These are phyloP conservation scores for Carpinus viminea DNA, from an alignment of 306 rosid species.

Conservation along the genomic window DNA sequence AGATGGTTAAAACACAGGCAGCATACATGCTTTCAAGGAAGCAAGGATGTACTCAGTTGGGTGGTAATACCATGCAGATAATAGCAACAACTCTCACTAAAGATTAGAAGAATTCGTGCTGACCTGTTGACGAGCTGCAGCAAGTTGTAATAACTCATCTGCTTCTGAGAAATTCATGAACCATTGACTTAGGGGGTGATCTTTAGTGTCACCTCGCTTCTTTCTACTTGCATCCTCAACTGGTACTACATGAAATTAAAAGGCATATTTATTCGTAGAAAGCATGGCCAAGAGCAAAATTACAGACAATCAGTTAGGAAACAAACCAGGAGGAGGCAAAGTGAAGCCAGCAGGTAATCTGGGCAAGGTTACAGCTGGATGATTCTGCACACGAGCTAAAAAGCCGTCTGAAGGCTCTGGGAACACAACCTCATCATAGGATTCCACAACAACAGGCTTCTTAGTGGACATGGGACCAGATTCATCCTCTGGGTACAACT, in stretches of 20 bases:
- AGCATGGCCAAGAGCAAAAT: slow-evolving; percentile 19
- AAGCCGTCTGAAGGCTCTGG: slow-evolving; percentile 74
- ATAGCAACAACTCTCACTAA: slow-evolving; percentile 1
- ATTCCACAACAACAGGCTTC: slow-evolving; percentile 73
- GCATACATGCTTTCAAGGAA: neutral
- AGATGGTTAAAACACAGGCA: neutral
- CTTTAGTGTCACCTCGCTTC: slow-evolving; percentile 73
- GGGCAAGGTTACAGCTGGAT: slow-evolving; percentile 56
- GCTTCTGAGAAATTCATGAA: slow-evolving; percentile 78
- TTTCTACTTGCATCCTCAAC: slow-evolving; percentile 64
- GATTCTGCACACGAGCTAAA: slow-evolving; percentile 59
- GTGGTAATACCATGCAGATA: neutral
- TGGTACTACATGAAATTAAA: slow-evolving; percentile 46
- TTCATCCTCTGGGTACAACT: slow-evolving; percentile 80
- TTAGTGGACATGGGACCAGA: slow-evolving; percentile 73
- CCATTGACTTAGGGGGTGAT: slow-evolving; percentile 66
- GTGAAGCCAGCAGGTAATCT: slow-evolving; percentile 60
- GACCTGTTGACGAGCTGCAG: slow-evolving; percentile 87
- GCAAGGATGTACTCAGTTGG: neutral
- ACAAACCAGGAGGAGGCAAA: slow-evolving; percentile 68
- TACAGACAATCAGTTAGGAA: slow-evolving; percentile 8
- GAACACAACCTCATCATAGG: slow-evolving; percentile 71
- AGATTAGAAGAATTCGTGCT: slow-evolving; percentile 11
- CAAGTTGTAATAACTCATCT: slow-evolving; percentile 82
- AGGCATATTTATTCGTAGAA: slow-evolving; percentile 17